Percentiles rank a stretch among this genome's conserved stretches.
phyloP scores from a whole-genome alignment of 2,329 filamentous ascomycete genomes.

The Beauveria sp. region DNA sequence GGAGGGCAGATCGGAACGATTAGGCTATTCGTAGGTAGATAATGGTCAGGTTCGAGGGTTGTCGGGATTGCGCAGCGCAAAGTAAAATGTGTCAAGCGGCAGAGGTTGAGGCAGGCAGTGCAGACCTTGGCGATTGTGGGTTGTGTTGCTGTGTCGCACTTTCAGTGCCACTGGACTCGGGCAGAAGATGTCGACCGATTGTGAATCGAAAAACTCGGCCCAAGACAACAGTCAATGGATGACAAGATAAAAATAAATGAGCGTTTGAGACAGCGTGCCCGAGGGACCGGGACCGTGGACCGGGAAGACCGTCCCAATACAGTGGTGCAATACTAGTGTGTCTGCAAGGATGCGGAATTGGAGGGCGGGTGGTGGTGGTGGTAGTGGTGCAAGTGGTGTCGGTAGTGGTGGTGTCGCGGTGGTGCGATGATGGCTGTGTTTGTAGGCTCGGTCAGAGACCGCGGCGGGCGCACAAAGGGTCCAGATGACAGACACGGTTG shows the following conservation, averaged over 20 bases:
- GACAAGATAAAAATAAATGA: conserved; percentile 1
- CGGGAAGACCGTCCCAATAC: background rate
- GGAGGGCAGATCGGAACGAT: background rate
- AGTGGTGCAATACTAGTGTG: background rate
- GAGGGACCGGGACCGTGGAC: background rate
- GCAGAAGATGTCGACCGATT: background rate
- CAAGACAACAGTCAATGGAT: background rate
- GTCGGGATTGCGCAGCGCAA: background rate
- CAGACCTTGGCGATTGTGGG: background rate
- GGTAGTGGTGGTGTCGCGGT: background rate
- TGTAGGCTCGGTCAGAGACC: background rate
- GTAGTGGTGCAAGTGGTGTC: background rate
- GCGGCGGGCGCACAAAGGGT: background rate
- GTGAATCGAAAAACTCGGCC: background rate
- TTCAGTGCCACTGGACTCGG: background rate
- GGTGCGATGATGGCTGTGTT: background rate
- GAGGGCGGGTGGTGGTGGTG: background rate
- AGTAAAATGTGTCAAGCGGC: background rate
- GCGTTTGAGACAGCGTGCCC: background rate
- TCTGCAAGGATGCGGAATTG: conserved; percentile 1
- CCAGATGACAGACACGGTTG: background rate
- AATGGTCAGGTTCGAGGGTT: background rate
- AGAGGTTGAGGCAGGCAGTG: background rate
- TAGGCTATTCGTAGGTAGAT: background rate
- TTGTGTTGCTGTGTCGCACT: conserved; percentile 2